Conservation (phyloP, 1,284 basidiomycete genomes). For the Ustilago nuda region DNA sequence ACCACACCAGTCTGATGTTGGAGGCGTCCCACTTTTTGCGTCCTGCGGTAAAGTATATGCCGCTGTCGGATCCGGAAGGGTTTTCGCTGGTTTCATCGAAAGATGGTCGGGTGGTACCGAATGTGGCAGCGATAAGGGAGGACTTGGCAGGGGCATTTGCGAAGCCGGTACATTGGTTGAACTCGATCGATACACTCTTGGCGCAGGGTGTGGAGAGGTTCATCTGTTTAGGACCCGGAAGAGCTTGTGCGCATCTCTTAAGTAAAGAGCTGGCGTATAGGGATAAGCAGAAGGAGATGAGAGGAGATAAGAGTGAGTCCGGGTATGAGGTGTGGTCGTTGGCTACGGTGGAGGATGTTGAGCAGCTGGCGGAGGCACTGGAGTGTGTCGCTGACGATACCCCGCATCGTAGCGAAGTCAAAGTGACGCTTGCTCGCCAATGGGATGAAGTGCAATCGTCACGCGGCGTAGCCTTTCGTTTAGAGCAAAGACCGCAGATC, state of each 20-base stretch:
- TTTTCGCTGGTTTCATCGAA: slow-evolving; percentile 56
- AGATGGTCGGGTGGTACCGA: slow-evolving; percentile 43
- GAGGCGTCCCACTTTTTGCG: slow-evolving; percentile 54
- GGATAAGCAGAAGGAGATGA: slow-evolving; percentile 36
- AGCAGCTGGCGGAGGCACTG: slow-evolving; percentile 47
- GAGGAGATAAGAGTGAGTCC: slow-evolving; percentile 14
- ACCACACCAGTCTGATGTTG: slow-evolving; percentile 62
- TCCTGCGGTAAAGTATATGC: slow-evolving; percentile 55
- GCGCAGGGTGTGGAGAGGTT: slow-evolving; percentile 63
- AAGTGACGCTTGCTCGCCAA: too few relatives aligned
- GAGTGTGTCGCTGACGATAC: background rate
- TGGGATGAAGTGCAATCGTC: too few relatives aligned
- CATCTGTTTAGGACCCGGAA: slow-evolving; percentile 65
- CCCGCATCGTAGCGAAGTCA: too few relatives aligned
- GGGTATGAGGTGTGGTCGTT: slow-evolving; percentile 63
- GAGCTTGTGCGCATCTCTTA: slow-evolving; percentile 65
- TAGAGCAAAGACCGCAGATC: too few relatives aligned
- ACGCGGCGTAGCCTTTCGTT: too few relatives aligned
- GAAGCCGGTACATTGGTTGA: slow-evolving; percentile 60
- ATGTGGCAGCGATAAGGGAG: slow-evolving; percentile 43
- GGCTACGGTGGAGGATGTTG: slow-evolving; percentile 61
- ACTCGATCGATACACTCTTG: slow-evolving; percentile 56
- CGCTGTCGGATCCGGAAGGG: slow-evolving; percentile 48
- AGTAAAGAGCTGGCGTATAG: slow-evolving; percentile 64
- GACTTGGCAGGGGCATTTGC: slow-evolving; percentile 58